Base-by-base conservation (phyloP, 257 asterid genomes). In the Gardenia jasminoides region DNA sequence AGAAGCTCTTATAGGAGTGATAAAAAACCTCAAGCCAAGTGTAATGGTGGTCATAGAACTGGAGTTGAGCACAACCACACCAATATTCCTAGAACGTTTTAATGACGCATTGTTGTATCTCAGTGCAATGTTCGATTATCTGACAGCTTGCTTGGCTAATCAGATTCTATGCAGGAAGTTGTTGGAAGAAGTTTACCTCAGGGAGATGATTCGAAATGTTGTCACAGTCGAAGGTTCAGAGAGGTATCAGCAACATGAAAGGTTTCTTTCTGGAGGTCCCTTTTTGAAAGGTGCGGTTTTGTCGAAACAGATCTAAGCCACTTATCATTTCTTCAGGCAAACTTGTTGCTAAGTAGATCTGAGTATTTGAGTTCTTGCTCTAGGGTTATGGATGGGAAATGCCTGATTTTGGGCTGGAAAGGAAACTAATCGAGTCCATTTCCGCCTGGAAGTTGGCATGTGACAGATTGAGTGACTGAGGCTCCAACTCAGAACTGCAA, bases 361-460 rank as follows among this genome's bases (percentile, higher is more conserved):
- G 13, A 50, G 2, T 67, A 72, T n/a, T 86, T 86, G 22, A 70
- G 62, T 75, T 86, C 80, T 39, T 90, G 80, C 81, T 84, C 85
- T 1, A 52, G 85, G 19, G 87, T 80, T 56, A 67, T 62, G 76
- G 88, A 86, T 73, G 90, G 84, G 19, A 84, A 85, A 26, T 81
- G 91, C 58, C 58, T 50, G 6, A 50, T 50, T 20, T 13, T 90
- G 44, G 84, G 92, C 0, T 88, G 90, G 92, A 87, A 87, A 65
- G 94, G 87, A 73, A 81, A 82, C 10, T 88, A 13, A 16, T 85
- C 10, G 67, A 43, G 66, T 90, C 94, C 39, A 76, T 88, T 43
- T 90, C 92, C 56, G 88, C 89, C 43, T 88, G 94, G 92, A 88
- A 80, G 77, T 83, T 88, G 3, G 3, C 1, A 30, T 6, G 0